Conservation (phyloP, 306 rosid genomes). For the Cicer chorassanicum region DNA sequence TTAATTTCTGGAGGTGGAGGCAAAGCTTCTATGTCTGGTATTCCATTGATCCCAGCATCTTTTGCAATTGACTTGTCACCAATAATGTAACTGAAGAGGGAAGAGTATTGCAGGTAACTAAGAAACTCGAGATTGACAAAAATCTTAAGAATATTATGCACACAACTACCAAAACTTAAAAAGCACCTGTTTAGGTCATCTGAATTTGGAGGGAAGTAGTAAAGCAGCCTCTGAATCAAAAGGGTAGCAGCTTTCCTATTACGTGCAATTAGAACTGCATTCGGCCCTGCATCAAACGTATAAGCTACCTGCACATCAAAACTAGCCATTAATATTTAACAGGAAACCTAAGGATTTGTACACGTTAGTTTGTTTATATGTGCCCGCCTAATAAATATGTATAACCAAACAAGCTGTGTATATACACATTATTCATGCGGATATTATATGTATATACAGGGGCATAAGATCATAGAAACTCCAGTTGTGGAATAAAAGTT, state of each 20-base stretch:
- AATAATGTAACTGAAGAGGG: slow-evolving; percentile 67
- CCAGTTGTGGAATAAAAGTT: slow-evolving; percentile 7
- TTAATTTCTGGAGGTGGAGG: slow-evolving; percentile 80
- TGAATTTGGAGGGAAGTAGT: slow-evolving; percentile 86
- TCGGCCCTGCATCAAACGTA: slow-evolving; percentile 99
- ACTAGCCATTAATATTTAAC: slow-evolving; percentile 26
- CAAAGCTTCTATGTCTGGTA: slow-evolving; percentile 67
- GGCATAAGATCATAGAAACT: slow-evolving; percentile 13
- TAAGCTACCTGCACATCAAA: slow-evolving; percentile 79
- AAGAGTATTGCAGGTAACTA: slow-evolving; percentile 32
- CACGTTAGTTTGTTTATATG: background rate
- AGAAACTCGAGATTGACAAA: slow-evolving; percentile 41
- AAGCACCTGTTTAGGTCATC: slow-evolving; percentile 78
- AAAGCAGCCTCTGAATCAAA: slow-evolving; percentile 86
- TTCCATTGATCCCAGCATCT: slow-evolving; percentile 77
- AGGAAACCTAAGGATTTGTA: slow-evolving; percentile 4
- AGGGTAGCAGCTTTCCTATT: slow-evolving; percentile 76
- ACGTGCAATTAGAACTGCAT: slow-evolving; percentile 91
- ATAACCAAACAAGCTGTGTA: background rate
- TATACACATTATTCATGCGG: background rate
- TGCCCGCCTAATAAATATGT: background rate
- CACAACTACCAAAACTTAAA: slow-evolving; percentile 35
- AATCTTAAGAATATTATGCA: slow-evolving; percentile 33
- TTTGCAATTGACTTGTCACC: slow-evolving; percentile 85
- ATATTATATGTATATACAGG: background rate